Evolutionary conservation across 331 rosid genomes (phyloP).

Genomic region (Malus hybrid): DNA sequence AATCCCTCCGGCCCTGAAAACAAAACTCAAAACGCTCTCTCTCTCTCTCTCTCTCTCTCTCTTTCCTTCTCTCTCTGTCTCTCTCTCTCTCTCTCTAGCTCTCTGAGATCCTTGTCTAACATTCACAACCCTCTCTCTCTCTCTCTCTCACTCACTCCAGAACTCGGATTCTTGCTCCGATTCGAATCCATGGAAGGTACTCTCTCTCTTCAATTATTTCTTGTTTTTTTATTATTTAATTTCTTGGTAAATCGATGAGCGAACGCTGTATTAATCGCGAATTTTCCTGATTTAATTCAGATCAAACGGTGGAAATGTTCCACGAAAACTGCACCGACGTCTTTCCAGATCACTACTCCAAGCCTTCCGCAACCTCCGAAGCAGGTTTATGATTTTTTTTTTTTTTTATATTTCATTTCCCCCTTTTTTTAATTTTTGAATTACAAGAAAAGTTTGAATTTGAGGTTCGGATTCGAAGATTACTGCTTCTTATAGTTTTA

Average conservation of each 20-base stretch:
- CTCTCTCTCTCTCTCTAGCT: constrained; percentile 25
- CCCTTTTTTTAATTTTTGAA: neutral
- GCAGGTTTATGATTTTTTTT: constrained; percentile 27
- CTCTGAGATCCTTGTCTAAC: constrained; percentile 8
- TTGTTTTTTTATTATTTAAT: neutral
- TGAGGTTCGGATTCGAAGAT: neutral
- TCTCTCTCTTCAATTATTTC: neutral
- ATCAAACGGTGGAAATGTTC: constrained; percentile 33
- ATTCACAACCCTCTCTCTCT: constrained; percentile 3
- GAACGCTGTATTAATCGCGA: neutral
- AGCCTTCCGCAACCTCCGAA: constrained; percentile 16
- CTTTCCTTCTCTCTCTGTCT: neutral
- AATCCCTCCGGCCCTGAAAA: neutral
- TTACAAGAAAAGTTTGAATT: constrained; percentile 3
- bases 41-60: constrained; percentile 22
- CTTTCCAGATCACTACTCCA: constrained; percentile 19
- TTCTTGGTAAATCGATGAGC: neutral
- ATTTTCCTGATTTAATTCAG: constrained; percentile 17
- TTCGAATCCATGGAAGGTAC: constrained; percentile 48
- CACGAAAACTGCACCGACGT: constrained; percentile 15
- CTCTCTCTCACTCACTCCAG: constrained; percentile 22
- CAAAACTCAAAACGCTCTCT: neutral
- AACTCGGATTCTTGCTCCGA: constrained; percentile 2
- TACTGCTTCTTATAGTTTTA: neutral
- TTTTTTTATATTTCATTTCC: neutral